Base-by-base conservation (phyloP, 306 rosid species). In the Cicer arietinum region DNA sequence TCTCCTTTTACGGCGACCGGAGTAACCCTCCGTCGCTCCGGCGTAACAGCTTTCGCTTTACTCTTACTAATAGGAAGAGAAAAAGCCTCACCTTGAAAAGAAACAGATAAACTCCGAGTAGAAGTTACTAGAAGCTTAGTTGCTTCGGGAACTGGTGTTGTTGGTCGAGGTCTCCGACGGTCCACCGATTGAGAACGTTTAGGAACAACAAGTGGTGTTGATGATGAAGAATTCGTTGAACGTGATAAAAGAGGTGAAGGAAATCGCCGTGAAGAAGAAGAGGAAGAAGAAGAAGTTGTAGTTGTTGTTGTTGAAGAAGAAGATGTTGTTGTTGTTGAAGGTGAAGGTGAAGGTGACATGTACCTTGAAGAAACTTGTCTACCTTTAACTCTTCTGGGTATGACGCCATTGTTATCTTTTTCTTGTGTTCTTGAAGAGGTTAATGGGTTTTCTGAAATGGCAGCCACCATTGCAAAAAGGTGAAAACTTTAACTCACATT, bases 41-140 rank as follows among this genome's bases (percentile, higher is more conserved):
- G 98, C 13, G 98, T 95, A 7, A 87, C 70, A 6, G 85, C 68
- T 78, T 90, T 95, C 66, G 80, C 83, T 71, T 90, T 95, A 4
- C 97, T 84, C 88, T 95, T 95, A 63, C 98, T 95, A 81, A 95
- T 85, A 85, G 99, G 98, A 74, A 95, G 96, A 50, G 99, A 90
- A 73, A 89, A 95, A 14, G 97, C 86, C 78, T 92, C 98, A 0
- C 99, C 99, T 67, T 95, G 99, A 69, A 95, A 95, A 11, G 99
- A 95, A 81, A 95, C 98, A 17, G 99, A 95, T 13, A 95, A 71
- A 76, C 99, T 95, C 88, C 99, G 79, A 1, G 98, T 92, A 18
- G 99, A 95, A 73, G 96, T 95, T 41, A 92, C 91, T 20, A 95
- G 75, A 64, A 92, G 99, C 88, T 93, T 88, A 3, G 96, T 81